Base-by-base conservation (phyloP, 2,329 filamentous ascomycete species). In the Mariannaea sp. region DNA sequence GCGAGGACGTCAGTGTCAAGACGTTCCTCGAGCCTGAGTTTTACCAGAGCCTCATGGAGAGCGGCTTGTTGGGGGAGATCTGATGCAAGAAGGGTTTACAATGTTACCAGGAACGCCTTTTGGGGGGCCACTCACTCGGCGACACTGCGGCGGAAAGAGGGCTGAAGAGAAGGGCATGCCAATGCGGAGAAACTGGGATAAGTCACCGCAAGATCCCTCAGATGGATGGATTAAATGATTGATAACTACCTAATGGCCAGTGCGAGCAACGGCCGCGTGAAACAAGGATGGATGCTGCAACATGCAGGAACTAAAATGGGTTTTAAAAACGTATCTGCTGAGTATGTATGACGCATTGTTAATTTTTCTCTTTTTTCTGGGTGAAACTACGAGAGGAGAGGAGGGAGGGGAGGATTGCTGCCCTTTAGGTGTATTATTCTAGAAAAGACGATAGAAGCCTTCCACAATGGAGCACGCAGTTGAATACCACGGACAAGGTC, bases 1-100 rank as follows among this genome's bases (percentile, higher is more conserved):
- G 90, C 58, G 94, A 97, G 77, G 94, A 97, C 71, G 91, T 97
- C 33, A 93, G 89, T 24, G 92, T 97, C 50, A 92, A 91, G 71
- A 97, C 96, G 70, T 99, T 97, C 75, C 77, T 99, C 60, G 94
- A 99, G 77, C 90, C 92, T 1, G 94, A 97, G 71, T 85, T 97
- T 57, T 96, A 95, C 76, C 86, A 88, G 71, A 90, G 85, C 62
- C 75, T 97, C 68, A 89, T 91, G 75, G 92, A 96, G 73, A 94
- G 89, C 65, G 93, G 93, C 2, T 86, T 96, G 62, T 75, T 97
- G 59, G 92, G 92, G 19, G 78, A 79, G 39, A 60, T 65, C 48
- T 75, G 48, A 67, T 38, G 39, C 40, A 17, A 40, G 49, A 38
- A 35, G 27, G 35, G 33, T 42, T 38, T 27, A 55, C 43, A 13